Evolutionary conservation across 306 rosid species (phyloP).

Genomic region (Coriaria nepalensis): DNA sequence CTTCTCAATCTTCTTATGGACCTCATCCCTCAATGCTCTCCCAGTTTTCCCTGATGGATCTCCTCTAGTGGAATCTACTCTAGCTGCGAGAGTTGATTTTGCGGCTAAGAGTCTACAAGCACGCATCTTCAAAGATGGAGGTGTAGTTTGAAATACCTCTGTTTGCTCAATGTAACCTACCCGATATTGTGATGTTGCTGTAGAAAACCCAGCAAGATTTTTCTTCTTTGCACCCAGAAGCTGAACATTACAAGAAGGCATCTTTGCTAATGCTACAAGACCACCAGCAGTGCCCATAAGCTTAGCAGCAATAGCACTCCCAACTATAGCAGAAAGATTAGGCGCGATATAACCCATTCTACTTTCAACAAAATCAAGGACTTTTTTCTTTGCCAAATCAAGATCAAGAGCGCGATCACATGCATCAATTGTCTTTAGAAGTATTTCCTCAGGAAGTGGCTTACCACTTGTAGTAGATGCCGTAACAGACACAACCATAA

Average conservation of each 20-base stretch:
- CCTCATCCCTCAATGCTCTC: constrained; percentile 49
- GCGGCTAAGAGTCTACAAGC: constrained; percentile 80
- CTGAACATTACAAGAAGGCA: constrained; percentile 99
- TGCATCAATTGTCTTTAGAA: constrained; percentile 64
- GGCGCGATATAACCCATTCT: constrained; percentile 98
- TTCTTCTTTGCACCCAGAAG: constrained; percentile 94
- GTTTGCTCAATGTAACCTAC: constrained; percentile 87
- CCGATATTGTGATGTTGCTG: constrained; percentile 89
- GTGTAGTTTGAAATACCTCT: constrained; percentile 78
- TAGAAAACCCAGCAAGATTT: constrained; percentile 89
- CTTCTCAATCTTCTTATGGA: constrained; percentile 84
- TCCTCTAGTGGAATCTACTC: constrained; percentile 81
- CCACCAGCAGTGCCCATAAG: constrained; percentile 99
- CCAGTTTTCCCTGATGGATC: constrained; percentile 83
- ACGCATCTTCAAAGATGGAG: constrained; percentile 76
- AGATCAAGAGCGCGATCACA: constrained; percentile 92
- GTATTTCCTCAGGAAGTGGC: constrained; percentile 88
- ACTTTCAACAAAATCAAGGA: constrained; percentile 90
- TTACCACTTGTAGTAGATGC: constrained; percentile 97
- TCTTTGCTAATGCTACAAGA: constrained; percentile 57
- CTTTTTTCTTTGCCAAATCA: constrained; percentile 77
- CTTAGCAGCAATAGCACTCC: constrained; percentile 93
- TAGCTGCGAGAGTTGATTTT: constrained; percentile 84
- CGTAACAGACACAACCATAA: constrained; percentile 95
- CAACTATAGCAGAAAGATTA: constrained; percentile 82